phyloP scores from a whole-genome alignment of 768 basidiomycete species.

The Macrolepiota albuminosa region DNA sequence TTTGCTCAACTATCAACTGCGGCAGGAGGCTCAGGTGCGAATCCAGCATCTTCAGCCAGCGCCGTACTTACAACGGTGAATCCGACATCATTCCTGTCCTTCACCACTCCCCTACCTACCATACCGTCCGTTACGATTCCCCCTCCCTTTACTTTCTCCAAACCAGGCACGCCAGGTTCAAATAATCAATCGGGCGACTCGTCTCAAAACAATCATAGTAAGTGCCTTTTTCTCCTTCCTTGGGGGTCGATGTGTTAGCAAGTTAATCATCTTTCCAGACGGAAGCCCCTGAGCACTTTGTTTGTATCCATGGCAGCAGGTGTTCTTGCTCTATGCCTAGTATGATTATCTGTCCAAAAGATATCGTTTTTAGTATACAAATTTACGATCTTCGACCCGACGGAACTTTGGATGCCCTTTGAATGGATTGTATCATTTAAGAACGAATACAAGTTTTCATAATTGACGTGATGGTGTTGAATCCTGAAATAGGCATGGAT shows the following conservation, averaged over 20 bases:
- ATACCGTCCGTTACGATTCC: no score
- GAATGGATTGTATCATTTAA: neutral
- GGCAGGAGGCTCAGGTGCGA: conserved; percentile 35
- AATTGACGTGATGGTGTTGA: neutral
- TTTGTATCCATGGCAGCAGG: conserved; percentile 2
- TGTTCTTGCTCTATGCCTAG: conserved; percentile 6
- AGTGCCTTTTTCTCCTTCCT: neutral
- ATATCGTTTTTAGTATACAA: neutral
- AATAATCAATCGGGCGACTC: neutral
- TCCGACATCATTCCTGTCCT: neutral
- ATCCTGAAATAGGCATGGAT: no score
- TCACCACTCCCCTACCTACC: neutral
- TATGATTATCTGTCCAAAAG: neutral
- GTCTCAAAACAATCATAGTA: neutral
- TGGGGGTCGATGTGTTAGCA: neutral
- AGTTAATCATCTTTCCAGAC: neutral
- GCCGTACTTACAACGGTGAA: conserved; percentile 6
- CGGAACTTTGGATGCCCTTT: neutral
- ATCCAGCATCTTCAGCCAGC: conserved; percentile 6
- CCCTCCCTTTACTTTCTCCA: no score
- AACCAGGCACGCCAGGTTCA: conserved; percentile 5
- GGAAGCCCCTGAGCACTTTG: neutral
- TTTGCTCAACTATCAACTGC: conserved; percentile 45
- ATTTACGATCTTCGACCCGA: neutral
- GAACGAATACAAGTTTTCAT: neutral